Base-by-base conservation (phyloP, 805 yeast genomes). In the Pichia pseudocactophila region DNA sequence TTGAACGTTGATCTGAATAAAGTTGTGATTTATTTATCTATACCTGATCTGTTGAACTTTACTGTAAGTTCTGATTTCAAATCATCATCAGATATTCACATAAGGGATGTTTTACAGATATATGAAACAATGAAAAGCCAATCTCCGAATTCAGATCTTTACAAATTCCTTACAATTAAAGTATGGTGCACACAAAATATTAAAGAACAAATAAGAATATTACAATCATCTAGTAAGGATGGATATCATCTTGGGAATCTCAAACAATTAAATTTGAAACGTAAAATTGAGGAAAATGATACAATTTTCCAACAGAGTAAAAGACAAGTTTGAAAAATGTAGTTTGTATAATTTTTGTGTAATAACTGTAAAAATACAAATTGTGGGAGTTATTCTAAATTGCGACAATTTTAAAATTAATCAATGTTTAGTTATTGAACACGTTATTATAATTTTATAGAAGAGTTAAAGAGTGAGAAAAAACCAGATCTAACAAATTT, bases 51-150 rank as follows among this genome's bases (percentile, higher is more conserved):
- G 28, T 46, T 40, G 13, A 47, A 53, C 30, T 46, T 61, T 20
- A 39, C 44, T 7, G 42, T 59, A 30, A 46, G 43, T 28, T 62
- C 61, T 26, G 61, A 60, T 41, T 53, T 47, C 26, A 31, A 47
- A 3, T 46, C 46, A 18, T 41, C 52, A 30, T 17, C 32, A 9
- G 42, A 45, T 8, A 15, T 52, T 7, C 45, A 40, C 1, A 28
- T 60, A 28, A 46, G 45, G n/a, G 59, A 52, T 22, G 33, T 61
- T 16, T 41, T 58, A 10, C 30, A 41, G 2, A 32, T 53, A 2
- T 56, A 53, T 45, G 40, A 39, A 7, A 37, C 41, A 5, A 39
- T 60, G 15, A 51, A 54, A 27, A 45, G 47, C 7, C 51, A 45
- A 11, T 38, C 46, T 19, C 42, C 46, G 7, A 43, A 43, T 31